phyloP scores from a whole-genome alignment of 164 flowering plant genomes.

The Taxillus chinensis region DNA sequence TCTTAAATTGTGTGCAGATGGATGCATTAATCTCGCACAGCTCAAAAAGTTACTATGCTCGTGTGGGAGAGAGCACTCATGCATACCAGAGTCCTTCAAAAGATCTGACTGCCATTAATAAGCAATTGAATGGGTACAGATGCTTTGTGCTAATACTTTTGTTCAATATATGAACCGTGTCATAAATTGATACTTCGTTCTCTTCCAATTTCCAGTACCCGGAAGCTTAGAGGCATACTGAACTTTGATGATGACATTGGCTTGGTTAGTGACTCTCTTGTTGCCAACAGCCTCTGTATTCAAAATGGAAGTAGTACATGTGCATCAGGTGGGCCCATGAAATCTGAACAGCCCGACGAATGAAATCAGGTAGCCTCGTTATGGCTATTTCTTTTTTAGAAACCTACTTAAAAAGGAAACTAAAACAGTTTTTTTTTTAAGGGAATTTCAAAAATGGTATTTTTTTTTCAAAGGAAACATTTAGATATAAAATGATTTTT shows the following conservation, averaged over 20 bases:
- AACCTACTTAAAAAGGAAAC: too few relatives aligned
- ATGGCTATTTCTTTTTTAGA: neutral
- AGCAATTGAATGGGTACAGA: slow-evolving; percentile 72
- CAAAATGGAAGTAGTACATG: slow-evolving; percentile 50
- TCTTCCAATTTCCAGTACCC: slow-evolving; percentile 17
- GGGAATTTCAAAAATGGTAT: too few relatives aligned
- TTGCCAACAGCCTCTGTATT: slow-evolving; percentile 65
- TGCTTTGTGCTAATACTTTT: neutral
- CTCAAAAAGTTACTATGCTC: slow-evolving; percentile 92
- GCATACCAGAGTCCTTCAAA: slow-evolving; percentile 99
- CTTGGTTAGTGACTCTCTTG: slow-evolving; percentile 84
- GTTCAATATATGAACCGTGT: neutral
- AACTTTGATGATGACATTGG: slow-evolving; percentile 76
- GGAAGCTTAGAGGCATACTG: slow-evolving; percentile 56
- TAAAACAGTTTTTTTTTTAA: too few relatives aligned
- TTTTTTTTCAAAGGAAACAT: too few relatives aligned
- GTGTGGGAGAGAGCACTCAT: slow-evolving; percentile 98
- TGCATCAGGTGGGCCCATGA: slow-evolving; percentile 35
- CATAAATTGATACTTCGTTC: neutral
- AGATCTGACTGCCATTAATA: slow-evolving; percentile 80
- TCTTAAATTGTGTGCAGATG: slow-evolving; percentile 47
- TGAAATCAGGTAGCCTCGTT: slow-evolving; percentile 11
- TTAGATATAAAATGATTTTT: too few relatives aligned
- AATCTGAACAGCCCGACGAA: slow-evolving; percentile 45
- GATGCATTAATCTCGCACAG: slow-evolving; percentile 81